Evolutionary conservation across 345 rosid species (phyloP).

Genomic region (Populus deltoides): DNA sequence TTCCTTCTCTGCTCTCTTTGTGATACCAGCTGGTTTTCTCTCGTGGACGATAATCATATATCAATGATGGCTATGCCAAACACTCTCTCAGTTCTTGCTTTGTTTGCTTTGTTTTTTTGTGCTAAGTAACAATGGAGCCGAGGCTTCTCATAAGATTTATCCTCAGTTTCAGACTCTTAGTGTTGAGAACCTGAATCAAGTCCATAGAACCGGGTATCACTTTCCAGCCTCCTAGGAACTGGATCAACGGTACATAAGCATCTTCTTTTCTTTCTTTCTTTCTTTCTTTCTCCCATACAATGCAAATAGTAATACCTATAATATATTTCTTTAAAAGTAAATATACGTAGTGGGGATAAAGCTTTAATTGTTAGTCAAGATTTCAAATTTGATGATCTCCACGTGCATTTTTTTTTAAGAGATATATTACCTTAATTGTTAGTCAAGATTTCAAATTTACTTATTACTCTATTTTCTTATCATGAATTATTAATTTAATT

Average conservation of each 20-base stretch:
- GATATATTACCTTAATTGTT: not conserved
- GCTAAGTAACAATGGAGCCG: conserved; percentile 24
- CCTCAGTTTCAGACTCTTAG: conserved; percentile 37
- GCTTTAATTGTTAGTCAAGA: not conserved
- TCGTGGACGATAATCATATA: not conserved
- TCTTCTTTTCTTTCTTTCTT: not conserved
- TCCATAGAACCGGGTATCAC: conserved; percentile 63
- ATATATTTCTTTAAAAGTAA: not conserved
- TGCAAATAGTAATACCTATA: not conserved
- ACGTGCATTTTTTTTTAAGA: too few species aligned
- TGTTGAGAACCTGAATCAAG: conserved; percentile 24
- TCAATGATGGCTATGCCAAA: not conserved
- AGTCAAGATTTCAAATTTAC: not conserved
- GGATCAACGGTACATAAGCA: conserved; percentile 69
- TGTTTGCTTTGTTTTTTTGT: not conserved
- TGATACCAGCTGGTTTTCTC: not conserved
- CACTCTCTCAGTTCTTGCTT: not conserved
- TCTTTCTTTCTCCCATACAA: not conserved
- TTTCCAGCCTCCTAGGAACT: conserved; percentile 85
- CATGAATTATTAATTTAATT: too few species aligned
- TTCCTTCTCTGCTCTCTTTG: not conserved
- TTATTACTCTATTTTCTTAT: too few species aligned
- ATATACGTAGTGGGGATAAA: not conserved
- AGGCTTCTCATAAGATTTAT: conserved; percentile 50
- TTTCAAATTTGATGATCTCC: not conserved